Base-by-base conservation (phyloP, 176 grass and related monocot species). In the Juncus effusus region DNA sequence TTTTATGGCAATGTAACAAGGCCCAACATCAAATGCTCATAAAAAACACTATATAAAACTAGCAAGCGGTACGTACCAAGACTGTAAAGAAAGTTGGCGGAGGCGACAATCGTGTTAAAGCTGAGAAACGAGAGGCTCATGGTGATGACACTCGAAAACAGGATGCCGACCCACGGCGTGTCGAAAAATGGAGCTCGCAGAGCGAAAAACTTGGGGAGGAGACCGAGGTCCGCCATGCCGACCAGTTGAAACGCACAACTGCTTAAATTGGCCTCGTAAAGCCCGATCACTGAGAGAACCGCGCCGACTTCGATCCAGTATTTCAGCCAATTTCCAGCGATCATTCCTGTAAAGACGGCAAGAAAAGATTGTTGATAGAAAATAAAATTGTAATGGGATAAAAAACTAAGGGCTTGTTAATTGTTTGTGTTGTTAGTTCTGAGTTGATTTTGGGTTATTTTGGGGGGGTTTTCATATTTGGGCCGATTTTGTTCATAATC, bases 221-320 rank as follows among this genome's bases (percentile, higher is more conserved):
- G 77, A 64, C 92, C 84, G 3, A 96, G 77, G 58, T 96, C 82
- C 7, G 92, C 92, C 92, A 96, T 96, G 54, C 92, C 92, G 39
- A 96, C 81, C 39, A 96, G 82, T 84, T 96, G 87, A 74, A 91
- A 96, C 35, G 92, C 73, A 9, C 84, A 35, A 67, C 84, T 85
- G 84, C 87, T 96, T 45, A 96, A 74, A 41, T 79, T 78, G 7
- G 92, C 92, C 4, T 89, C 89, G 69, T 81, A 96, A 35, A 96
- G 82, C n/a, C 92, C 92, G 59, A 96, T 81, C 47, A 82, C 61
- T 7, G 92, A 96, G 3, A 96, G 79, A 76, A 96, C 92, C 4
- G 92, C 92, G 7, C 87, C 92, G n/a, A 88, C 92, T 72, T 96
- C 87, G 60, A 91, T 75, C 87, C 87, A 96, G 70, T 88, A 88